Evolutionary conservation across 2,329 filamentous ascomycete species (phyloP).

Genomic region (Ophiostoma ips): DNA sequence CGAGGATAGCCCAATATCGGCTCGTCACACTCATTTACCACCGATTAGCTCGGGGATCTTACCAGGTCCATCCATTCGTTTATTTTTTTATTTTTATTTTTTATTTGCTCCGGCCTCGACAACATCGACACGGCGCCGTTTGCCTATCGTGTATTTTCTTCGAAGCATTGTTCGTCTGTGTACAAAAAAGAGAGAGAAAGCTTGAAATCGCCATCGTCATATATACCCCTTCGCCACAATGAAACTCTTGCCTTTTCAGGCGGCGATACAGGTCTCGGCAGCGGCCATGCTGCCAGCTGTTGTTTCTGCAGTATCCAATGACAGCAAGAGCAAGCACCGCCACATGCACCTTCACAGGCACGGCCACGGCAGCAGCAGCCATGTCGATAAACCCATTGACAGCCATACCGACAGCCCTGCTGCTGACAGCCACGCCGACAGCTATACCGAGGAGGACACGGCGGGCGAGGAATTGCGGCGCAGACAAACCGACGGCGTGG

Average conservation of each 20-base stretch:
- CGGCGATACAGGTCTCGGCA: conserved; percentile 22
- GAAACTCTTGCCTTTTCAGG: conserved; percentile 36
- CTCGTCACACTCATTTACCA: neutral
- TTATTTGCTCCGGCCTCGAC: no score
- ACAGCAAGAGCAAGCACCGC: conserved; percentile 18
- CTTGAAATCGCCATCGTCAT: neutral
- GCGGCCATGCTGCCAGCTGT: neutral
- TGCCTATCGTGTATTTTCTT: no score
- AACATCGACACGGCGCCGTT: no score
- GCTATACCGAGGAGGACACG: neutral
- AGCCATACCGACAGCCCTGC: conserved; percentile 1
- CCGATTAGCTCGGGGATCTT: no score
- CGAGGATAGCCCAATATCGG: no score
- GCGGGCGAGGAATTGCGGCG: conserved; percentile 16
- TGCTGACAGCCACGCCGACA: neutral
- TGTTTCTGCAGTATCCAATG: neutral
- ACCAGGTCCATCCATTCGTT: no score
- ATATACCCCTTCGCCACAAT: neutral
- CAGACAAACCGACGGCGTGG: conserved; percentile 18
- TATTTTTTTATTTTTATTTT: no score
- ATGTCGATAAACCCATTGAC: no score
- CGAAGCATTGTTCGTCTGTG: no score
- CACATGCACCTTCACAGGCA: conserved; percentile 14
- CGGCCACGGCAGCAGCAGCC: conserved; percentile 1
- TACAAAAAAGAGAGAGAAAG: no score